These are phyloP conservation scores for Cladosporium cucumerinum DNA, from an alignment of 2,329 filamentous ascomycete species.

Conservation along the genomic window DNA sequence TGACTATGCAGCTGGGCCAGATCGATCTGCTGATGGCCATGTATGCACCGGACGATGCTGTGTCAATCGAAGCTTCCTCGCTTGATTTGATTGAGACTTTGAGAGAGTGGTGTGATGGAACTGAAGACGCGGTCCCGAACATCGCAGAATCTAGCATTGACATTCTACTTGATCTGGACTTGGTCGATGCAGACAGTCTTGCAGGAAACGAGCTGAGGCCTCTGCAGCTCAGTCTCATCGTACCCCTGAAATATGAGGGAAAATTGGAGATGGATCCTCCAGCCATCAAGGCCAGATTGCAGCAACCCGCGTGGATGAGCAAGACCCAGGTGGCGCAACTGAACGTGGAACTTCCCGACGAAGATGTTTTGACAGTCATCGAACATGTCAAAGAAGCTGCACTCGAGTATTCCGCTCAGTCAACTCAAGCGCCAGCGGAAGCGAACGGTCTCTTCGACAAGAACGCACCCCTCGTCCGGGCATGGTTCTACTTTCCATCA, in stretches of 20 bases:
- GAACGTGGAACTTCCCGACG: conserved; percentile 39
- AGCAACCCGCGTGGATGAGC: conserved; percentile 53
- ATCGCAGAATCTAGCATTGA: not conserved
- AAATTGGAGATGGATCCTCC: conserved; percentile 39
- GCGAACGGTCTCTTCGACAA: conserved; percentile 5
- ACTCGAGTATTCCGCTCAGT: conserved; percentile 23
- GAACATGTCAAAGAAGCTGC: conserved; percentile 44
- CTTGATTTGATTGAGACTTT: conserved; percentile 13
- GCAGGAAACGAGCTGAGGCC: not conserved
- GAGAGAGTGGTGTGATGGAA: conserved; percentile 20
- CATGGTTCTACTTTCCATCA: conserved; percentile 64
- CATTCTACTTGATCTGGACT: conserved; percentile 11
- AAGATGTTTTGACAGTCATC: conserved; percentile 47
- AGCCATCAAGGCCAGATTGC: conserved; percentile 41
- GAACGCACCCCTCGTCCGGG: conserved; percentile 43
- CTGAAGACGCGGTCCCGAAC: not conserved
- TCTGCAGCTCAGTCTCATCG: conserved; percentile 37
- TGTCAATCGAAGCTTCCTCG: conserved; percentile 26
- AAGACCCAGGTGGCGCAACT: conserved; percentile 46
- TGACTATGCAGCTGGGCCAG: conserved; percentile 22
- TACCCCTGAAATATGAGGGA: conserved; percentile 32
- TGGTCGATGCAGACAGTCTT: not conserved
- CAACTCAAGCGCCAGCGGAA: not conserved
- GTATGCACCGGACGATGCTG: conserved; percentile 44
- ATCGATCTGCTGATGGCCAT: conserved; percentile 54